These are phyloP conservation scores for Phytopythium montanum DNA, from an alignment of 352 stramenopile species.

Conservation along the genomic window DNA sequence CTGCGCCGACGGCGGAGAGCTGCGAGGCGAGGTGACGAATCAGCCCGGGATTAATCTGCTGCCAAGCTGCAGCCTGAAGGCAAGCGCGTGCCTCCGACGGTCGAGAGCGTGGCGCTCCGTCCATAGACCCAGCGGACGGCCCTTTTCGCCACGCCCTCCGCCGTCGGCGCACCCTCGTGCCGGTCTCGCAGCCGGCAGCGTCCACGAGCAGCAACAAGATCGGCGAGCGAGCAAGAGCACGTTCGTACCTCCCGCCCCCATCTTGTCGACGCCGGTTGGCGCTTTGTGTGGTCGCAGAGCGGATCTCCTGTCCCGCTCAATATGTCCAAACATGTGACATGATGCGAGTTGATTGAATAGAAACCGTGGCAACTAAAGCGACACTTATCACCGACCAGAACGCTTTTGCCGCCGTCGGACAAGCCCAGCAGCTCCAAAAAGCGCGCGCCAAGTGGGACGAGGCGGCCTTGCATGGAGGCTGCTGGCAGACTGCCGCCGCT, in stretches of 20 bases:
- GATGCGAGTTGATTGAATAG: neutral
- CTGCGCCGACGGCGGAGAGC: neutral
- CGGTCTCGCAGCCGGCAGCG: neutral
- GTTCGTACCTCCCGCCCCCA: conserved; percentile 1
- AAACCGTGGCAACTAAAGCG: neutral
- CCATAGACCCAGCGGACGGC: neutral
- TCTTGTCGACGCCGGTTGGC: neutral
- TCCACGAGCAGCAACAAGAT: neutral
- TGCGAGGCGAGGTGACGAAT: neutral
- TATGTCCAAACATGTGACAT: neutral
- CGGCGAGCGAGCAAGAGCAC: neutral
- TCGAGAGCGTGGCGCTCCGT: neutral
- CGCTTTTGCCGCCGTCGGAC: too few relatives aligned
- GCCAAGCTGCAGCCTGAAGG: neutral
- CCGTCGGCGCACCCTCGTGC: neutral
- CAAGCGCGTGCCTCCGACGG: neutral
- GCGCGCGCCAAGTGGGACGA: too few relatives aligned
- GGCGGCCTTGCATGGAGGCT: too few relatives aligned
- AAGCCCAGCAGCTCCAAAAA: too few relatives aligned
- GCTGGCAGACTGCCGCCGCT: too few relatives aligned
- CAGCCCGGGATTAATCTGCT: neutral
- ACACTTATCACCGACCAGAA: neutral
- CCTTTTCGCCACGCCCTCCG: neutral
- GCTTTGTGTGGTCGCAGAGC: neutral
- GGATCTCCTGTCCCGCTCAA: neutral